These are phyloP conservation scores for Diaporthe australafricana DNA, from an alignment of 2,329 filamentous ascomycete genomes.

Conservation along the genomic window DNA sequence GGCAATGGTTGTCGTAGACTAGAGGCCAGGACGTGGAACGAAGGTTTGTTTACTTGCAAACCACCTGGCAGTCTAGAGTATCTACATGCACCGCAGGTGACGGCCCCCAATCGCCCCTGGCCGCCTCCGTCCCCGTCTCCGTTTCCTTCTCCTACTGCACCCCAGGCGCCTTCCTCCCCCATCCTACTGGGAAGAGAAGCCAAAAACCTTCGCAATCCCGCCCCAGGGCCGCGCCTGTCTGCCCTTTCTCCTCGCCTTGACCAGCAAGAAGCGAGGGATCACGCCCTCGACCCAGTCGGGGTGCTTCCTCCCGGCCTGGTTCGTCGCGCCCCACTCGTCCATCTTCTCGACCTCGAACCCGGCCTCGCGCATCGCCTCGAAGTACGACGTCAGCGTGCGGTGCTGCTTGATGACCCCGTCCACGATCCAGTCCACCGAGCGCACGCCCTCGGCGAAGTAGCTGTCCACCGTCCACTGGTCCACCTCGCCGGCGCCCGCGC, in stretches of 20 bases:
- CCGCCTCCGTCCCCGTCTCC: neutral
- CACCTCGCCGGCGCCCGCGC: conserved; percentile 39
- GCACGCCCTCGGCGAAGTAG: conserved; percentile 55
- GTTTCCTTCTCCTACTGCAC: neutral
- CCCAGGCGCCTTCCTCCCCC: neutral
- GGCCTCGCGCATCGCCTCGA: conserved; percentile 49
- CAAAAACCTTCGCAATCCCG: conserved; percentile 22
- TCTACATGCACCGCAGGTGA: conserved; percentile 7
- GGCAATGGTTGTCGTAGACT: neutral
- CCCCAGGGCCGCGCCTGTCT: conserved; percentile 17
- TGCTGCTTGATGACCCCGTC: conserved; percentile 59
- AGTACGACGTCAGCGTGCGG: conserved; percentile 55
- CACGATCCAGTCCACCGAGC: conserved; percentile 55
- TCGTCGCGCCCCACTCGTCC: conserved; percentile 49
- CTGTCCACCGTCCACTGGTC: conserved; percentile 55
- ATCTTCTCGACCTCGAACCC: conserved; percentile 53
- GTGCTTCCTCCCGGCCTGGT: conserved; percentile 41
- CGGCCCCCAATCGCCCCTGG: neutral
- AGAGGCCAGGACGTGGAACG: conserved; percentile 1
- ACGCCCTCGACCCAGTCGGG: conserved; percentile 40
- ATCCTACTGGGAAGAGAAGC: conserved; percentile 19
- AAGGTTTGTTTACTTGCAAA: conserved; percentile 16
- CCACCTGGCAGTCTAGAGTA: neutral
- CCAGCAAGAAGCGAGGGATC: conserved; percentile 38
- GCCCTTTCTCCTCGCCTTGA: conserved; percentile 37